phyloP scores from a whole-genome alignment of 192 early-diverging fungal species.

The Rhizoclosmatium sp. region DNA sequence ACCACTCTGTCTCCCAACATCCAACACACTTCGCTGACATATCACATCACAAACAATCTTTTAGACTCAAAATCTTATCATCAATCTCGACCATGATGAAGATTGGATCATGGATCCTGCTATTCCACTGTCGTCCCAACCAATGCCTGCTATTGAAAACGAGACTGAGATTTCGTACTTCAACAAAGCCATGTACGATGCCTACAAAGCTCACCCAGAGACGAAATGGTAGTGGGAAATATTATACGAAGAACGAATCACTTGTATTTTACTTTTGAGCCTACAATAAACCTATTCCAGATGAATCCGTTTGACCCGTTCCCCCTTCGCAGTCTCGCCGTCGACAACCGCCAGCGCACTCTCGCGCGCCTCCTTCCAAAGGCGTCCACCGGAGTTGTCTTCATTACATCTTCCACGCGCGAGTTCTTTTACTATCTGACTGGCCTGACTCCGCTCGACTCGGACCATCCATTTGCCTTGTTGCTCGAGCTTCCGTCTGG shows the following conservation, averaged over 20 bases:
- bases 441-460: not conserved
- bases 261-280: not conserved
- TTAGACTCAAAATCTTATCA: constrained; percentile 83
- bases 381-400: not conserved
- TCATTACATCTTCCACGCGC: not conserved
- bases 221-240: constrained; percentile 73
- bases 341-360: not conserved
- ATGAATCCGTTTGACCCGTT: not conserved
- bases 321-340: not conserved
- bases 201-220: constrained; percentile 77
- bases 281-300: too few relatives aligned
- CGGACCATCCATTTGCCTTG: not conserved
- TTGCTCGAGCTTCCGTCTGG: not conserved
- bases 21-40: not conserved
- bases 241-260: not conserved
- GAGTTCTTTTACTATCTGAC: not conserved
- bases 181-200: constrained; percentile 72
- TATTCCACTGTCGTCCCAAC: not conserved
- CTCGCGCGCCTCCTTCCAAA: not conserved
- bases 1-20: not conserved
- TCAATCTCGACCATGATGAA: constrained; percentile 82
- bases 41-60: constrained; percentile 8
- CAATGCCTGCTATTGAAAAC: constrained; percentile 55
- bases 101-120: constrained; percentile 40
- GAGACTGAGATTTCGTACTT: constrained; percentile 90